Conservation (phyloP, 2,329 filamentous ascomycete species). For the Lasiodiplodia gonubiensis region DNA sequence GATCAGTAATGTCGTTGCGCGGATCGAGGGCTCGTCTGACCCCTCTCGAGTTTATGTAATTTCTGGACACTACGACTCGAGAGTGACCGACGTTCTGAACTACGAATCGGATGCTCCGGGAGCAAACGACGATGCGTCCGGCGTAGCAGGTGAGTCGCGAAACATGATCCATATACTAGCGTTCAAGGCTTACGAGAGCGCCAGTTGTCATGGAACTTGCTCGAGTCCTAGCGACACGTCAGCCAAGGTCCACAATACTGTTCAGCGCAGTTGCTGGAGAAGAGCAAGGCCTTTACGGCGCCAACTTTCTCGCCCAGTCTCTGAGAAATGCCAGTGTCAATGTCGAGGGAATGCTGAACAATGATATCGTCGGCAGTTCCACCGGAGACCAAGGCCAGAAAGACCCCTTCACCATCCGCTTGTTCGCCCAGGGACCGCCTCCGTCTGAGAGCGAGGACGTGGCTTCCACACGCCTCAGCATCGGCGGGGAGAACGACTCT, state of each 20-base stretch:
- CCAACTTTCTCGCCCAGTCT: constrained; percentile 58
- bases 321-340: constrained; percentile 59
- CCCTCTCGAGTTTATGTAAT: constrained; percentile 59
- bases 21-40: constrained; percentile 56
- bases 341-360: constrained; percentile 64
- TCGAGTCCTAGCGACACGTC: constrained; percentile 55
- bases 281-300: constrained; percentile 62
- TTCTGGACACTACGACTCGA: constrained; percentile 62
- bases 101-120: constrained; percentile 61
- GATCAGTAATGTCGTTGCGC: constrained; percentile 61
- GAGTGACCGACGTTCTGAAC: constrained; percentile 58
- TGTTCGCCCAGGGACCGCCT: constrained; percentile 59
- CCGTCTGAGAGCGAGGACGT: constrained; percentile 49
- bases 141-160: constrained; percentile 51
- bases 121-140: constrained; percentile 64
- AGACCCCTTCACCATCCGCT: constrained; percentile 60
- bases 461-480: constrained; percentile 48
- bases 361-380: constrained; percentile 63
- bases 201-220: constrained; percentile 61
- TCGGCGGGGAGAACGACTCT: constrained; percentile 59
- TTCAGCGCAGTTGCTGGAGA: constrained; percentile 64
- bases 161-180: constrained; percentile 1
- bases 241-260: constrained; percentile 60
- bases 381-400: constrained; percentile 53
- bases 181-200: background rate